Conservation (phyloP, 1,139 yeast genomes). For the Diutina rugosa region DNA sequence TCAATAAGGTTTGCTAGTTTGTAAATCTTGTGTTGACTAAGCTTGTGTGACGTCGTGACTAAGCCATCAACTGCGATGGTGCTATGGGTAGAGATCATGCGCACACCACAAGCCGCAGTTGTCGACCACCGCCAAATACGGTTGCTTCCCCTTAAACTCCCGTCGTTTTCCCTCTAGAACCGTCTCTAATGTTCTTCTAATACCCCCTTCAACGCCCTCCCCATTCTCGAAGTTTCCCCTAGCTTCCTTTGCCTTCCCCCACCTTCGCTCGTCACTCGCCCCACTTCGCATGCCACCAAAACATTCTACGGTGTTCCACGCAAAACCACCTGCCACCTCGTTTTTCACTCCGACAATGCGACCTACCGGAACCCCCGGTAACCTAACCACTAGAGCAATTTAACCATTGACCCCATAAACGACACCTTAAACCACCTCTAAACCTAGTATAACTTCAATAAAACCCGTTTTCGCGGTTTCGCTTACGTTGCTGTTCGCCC, state of each 20-base stretch:
- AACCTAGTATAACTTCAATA: too few species aligned
- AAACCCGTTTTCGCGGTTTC: too few species aligned
- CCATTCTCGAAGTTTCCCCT: background rate
- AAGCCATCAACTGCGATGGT: background rate
- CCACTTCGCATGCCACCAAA: background rate
- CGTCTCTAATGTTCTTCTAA: too few species aligned
- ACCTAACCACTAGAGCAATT: background rate
- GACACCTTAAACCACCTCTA: background rate
- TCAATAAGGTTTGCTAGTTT: too few species aligned
- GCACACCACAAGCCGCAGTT: background rate
- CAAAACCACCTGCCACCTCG: background rate
- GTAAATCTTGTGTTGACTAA: background rate
- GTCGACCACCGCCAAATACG: background rate
- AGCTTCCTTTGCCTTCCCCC: too few species aligned
- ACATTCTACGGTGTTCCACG: background rate
- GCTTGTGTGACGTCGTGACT: background rate
- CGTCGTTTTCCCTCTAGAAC: background rate
- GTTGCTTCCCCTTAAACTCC: background rate
- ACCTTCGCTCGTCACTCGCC: background rate
- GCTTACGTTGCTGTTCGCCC: background rate
- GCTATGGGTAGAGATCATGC: background rate
- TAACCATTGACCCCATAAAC: background rate
- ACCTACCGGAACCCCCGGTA: background rate
- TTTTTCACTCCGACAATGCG: background rate
- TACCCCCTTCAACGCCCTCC: background rate